Evolutionary conservation across 1,284 basidiomycete species (phyloP), one percentile per base, ranked within the genome.

Genomic region (Boletus austroedulis): DNA sequence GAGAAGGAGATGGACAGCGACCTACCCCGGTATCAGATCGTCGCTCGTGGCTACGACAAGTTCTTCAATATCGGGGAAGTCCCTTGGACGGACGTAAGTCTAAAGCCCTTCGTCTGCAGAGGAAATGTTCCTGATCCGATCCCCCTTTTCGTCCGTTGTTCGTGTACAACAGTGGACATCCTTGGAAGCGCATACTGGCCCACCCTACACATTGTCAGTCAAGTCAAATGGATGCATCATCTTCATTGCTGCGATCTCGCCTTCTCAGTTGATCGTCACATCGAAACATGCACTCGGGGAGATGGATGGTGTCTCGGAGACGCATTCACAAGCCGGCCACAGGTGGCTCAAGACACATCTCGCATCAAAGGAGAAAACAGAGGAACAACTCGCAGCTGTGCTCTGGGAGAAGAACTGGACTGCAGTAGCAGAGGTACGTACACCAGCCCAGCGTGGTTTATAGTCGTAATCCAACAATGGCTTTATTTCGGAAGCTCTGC

Each of bases 181-280:
- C 1, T 79, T 98, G 43, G 80, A 88, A 58, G 73, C 76, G 7
- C 83, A 93, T 63, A 95, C 95, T 0, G 76, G 79, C 0, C 76
- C 90, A 0, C 93, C 95, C 0, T 99, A 98, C 69, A 86, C 87
- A 8, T 79, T 99, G 17, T 95, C 96, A 0, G 82, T 96, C 62
- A 99, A 99, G 74, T 94, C 94, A 1, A 99, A 99, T 63, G 97
- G 96, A 2, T 99, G 97, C 73, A 95, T 99, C 73, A 98, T 99
- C 66, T 95, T 99, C 76, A 89, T 99, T 66, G 88, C 92, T 0
- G 89, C 97, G 0, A 80, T 99, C 5, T 89, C 90, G 0, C 82
- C 87, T 0, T 76, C 76, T 0, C 85, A 92, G 63, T 77, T 99
- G 1, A 71, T 99, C 15, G 83, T 98, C 56, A 94, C 95, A 0